Conservation (phyloP, 164 flowering plant species). For the Vitis amurensis region DNA sequence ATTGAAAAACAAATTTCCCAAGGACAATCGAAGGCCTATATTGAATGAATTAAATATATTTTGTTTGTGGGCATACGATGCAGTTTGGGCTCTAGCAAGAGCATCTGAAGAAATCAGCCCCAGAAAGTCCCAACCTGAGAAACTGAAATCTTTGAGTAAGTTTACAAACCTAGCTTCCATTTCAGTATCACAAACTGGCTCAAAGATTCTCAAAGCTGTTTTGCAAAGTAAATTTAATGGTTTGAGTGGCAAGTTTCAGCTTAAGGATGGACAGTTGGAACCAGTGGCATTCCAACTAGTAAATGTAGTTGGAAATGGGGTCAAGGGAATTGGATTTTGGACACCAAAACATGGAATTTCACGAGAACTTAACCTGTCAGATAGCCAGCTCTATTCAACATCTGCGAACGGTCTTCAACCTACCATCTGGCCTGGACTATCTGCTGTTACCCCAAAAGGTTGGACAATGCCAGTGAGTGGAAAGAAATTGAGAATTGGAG, state of each 20-base stretch:
- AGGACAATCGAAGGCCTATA: too few relatives aligned
- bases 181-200: conserved; percentile 24
- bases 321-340: conserved; percentile 43
- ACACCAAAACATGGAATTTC: conserved; percentile 18
- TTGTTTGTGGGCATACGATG: too few relatives aligned
- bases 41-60: too few relatives aligned
- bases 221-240: conserved; percentile 17
- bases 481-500: conserved; percentile 17
- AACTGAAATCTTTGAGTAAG: too few relatives aligned
- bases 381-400: not conserved
- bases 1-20: too few relatives aligned
- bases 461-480: conserved; percentile 5
- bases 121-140: too few relatives aligned
- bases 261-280: conserved; percentile 30
- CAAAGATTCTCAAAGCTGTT: conserved; percentile 22
- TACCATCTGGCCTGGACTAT: conserved; percentile 28
- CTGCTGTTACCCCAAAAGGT: conserved; percentile 5
- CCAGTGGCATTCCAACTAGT: conserved; percentile 30
- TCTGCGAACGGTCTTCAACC: conserved; percentile 3
- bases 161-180: too few relatives aligned
- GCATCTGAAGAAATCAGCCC: too few relatives aligned
- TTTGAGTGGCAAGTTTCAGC: conserved; percentile 28
- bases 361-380: not conserved
- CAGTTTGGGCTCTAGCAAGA: too few relatives aligned
- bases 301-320: conserved; percentile 39